These are phyloP conservation scores for Mucor saturninus DNA, from an alignment of 371 early-diverging fungal genomes.

Conservation along the genomic window DNA sequence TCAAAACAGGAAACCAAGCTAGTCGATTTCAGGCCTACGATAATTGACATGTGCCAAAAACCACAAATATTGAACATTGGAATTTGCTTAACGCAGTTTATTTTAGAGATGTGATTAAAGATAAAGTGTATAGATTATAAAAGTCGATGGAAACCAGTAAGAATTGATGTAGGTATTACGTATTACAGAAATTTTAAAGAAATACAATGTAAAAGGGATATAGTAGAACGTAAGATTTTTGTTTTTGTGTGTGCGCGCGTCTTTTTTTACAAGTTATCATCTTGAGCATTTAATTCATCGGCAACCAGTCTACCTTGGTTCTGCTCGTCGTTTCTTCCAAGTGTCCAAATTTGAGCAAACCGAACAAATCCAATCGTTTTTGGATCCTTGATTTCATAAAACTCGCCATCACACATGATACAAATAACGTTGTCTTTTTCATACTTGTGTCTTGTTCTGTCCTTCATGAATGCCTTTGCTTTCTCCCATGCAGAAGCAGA, in stretches of 20 bases:
- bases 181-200: too few relatives aligned
- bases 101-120: too few relatives aligned
- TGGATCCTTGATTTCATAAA: slow-evolving; percentile 62
- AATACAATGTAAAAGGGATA: too few relatives aligned
- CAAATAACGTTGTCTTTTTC: slow-evolving; percentile 48
- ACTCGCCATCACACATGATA: slow-evolving; percentile 73
- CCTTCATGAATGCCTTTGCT: slow-evolving; percentile 20
- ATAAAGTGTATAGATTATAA: too few relatives aligned
- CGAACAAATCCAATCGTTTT: slow-evolving; percentile 52
- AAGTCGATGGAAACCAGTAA: too few relatives aligned
- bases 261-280: slow-evolving; percentile 1
- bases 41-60: too few relatives aligned
- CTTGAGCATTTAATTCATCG: slow-evolving; percentile 30
- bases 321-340: slow-evolving; percentile 44
- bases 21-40: too few relatives aligned
- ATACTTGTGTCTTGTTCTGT: slow-evolving; percentile 22
- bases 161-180: too few relatives aligned
- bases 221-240: too few relatives aligned
- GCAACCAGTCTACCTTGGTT: slow-evolving; percentile 36
- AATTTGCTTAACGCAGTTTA: too few relatives aligned
- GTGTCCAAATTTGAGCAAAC: slow-evolving; percentile 62
- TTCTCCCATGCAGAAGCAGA: slow-evolving; percentile 13
- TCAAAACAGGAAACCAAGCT: too few relatives aligned
- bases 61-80: too few relatives aligned
- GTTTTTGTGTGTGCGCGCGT: not conserved